These are phyloP conservation scores for Boletales sp. DNA, from an alignment of 768 basidiomycete species.

Conservation along the genomic window DNA sequence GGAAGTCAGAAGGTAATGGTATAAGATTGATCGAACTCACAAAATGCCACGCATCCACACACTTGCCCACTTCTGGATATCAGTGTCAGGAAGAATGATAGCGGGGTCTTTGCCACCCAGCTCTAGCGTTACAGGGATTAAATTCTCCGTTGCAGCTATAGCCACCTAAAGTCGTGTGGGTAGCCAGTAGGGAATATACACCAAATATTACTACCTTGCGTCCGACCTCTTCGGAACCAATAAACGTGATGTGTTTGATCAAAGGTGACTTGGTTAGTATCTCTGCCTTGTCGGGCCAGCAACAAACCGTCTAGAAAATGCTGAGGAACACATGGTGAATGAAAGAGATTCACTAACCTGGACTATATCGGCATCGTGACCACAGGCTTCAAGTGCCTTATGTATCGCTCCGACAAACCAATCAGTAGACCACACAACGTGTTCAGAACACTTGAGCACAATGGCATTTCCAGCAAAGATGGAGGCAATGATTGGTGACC, in stretches of 20 bases:
- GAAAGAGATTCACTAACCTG: slow-evolving; percentile 46
- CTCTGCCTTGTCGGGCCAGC: slow-evolving; percentile 84
- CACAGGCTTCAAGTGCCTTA: slow-evolving; percentile 73
- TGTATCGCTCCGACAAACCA: slow-evolving; percentile 82
- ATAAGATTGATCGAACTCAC: slow-evolving; percentile 47
- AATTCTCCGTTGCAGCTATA: slow-evolving; percentile 74
- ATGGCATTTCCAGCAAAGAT: slow-evolving; percentile 89
- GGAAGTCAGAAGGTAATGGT: neutral
- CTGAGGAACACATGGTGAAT: slow-evolving; percentile 6
- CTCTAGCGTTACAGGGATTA: slow-evolving; percentile 91
- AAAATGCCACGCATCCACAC: slow-evolving; percentile 90
- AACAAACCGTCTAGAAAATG: slow-evolving; percentile 63
- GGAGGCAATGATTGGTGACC: slow-evolving; percentile 89
- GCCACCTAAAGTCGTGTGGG: slow-evolving; percentile 57
- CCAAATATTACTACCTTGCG: slow-evolving; percentile 50
- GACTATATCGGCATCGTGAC: slow-evolving; percentile 85
- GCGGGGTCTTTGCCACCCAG: slow-evolving; percentile 95
- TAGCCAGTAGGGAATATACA: neutral
- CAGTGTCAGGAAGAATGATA: slow-evolving; percentile 81
- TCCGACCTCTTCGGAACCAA: slow-evolving; percentile 78
- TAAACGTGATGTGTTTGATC: slow-evolving; percentile 94
- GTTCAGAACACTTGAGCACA: slow-evolving; percentile 89
- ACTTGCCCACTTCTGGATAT: slow-evolving; percentile 75
- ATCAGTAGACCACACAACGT: slow-evolving; percentile 86
- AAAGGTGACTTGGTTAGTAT: slow-evolving; percentile 72